Evolutionary conservation across 2,329 filamentous ascomycete species (phyloP).

Genomic region (Pseudopyricularia javanii): DNA sequence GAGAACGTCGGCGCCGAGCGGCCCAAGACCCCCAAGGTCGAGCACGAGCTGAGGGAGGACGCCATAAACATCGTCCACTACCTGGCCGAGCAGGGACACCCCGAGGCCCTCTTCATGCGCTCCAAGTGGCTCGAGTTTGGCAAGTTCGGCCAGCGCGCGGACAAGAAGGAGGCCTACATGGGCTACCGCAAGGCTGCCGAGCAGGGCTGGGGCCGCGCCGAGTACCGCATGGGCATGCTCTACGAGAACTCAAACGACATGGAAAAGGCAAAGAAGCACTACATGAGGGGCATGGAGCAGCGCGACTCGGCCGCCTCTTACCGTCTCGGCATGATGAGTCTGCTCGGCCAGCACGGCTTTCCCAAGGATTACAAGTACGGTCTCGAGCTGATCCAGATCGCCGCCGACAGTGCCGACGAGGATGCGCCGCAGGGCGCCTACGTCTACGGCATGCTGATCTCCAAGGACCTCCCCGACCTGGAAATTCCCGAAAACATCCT

Average conservation of each 20-base stretch:
- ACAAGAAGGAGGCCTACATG: constrained; percentile 88
- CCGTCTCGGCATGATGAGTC: constrained; percentile 92
- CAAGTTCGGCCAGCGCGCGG: constrained; percentile 78
- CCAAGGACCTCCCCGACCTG: constrained; percentile 84
- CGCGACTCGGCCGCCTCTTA: constrained; percentile 80
- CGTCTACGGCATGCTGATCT: constrained; percentile 88
- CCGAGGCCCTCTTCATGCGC: constrained; percentile 85
- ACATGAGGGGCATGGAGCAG: constrained; percentile 65
- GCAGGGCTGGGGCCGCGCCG: constrained; percentile 74
- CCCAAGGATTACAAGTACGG: constrained; percentile 67
- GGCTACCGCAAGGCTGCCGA: constrained; percentile 76
- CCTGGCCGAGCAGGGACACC: constrained; percentile 81
- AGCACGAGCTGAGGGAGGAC: constrained; percentile 79
- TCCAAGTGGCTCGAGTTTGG: constrained; percentile 98
- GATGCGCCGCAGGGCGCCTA: constrained; percentile 96
- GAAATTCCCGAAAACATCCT: constrained; percentile 60
- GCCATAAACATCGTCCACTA: constrained; percentile 88
- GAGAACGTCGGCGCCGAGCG: constrained; percentile 41
- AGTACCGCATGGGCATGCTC: constrained; percentile 97
- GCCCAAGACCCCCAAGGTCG: constrained; percentile 69
- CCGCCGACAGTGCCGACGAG: constrained; percentile 82
- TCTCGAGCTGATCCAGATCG: constrained; percentile 69
- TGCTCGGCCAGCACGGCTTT: constrained; percentile 88
- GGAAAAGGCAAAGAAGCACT: constrained; percentile 81
- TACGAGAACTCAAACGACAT: constrained; percentile 93